Base-by-base conservation (phyloP, 208 protist genomes). In the Leishmania guyanensis region DNA sequence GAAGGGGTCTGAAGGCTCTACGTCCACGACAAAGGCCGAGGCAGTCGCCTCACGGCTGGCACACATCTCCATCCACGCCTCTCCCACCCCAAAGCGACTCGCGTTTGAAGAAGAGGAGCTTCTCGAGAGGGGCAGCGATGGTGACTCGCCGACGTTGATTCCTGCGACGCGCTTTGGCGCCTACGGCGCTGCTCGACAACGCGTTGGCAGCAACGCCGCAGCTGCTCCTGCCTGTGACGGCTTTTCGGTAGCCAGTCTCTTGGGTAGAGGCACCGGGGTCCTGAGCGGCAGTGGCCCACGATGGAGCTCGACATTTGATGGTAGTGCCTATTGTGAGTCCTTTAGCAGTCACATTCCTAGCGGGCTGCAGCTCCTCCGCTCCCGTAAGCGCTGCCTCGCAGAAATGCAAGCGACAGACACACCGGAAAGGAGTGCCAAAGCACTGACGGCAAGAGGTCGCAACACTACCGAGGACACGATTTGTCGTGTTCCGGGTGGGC, bases 31-130 rank as follows among this genome's bases (percentile, higher is more conserved):
- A 10, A 70, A 26, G 17, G 70, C 78, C 14, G 79, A 81, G 33
- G 77, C 56, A 20, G 82, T 86, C 1, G 78, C 81, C 5, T 75
- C 75, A 8, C 79, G 83, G 76, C 77, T 87, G n/a, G 84, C 79
- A 1, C 78, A 80, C 46, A 69, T 90, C 5, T 86, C 68, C 10
- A 70, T 93, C 46, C 83, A 90, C 58, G 64, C 85, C n/a, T 94
- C 91, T 5, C 91, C 93, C 8, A 94, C 91, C 12, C 90, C 89
- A 64, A 96, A 96, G 78, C 79, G 85, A 33, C 85, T 96, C 9
- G 81, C 89, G 29, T 96, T 93, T 85, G 85, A 89, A 26, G 86
- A 88, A 14, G 83, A 86, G 5, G 79, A 88, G 53, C 20, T 77
- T n/a, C 29, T 2, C 36, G 53, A 36, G 54, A 64, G 74, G 20